Conservation (phyloP, 352 stramenopile genomes). For the Thraustochytrium striatum region DNA sequence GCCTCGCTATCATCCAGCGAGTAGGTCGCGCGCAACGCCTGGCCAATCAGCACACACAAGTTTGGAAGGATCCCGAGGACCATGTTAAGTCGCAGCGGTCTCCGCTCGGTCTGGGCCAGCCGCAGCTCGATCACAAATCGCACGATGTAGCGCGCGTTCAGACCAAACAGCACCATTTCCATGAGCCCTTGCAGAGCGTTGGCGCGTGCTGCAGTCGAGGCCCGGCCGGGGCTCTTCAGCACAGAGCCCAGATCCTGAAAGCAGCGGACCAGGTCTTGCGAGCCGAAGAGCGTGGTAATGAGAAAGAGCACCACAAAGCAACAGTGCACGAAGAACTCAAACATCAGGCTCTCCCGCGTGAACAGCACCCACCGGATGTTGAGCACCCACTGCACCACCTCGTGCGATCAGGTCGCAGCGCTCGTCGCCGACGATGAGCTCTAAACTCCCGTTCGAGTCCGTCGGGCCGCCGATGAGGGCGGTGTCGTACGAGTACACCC, state of each 20-base stretch:
- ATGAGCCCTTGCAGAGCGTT: background rate
- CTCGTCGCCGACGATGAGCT: slow-evolving; percentile 18
- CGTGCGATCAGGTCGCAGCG: slow-evolving; percentile 33
- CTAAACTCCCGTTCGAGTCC: background rate
- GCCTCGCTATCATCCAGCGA: background rate
- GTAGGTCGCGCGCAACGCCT: background rate
- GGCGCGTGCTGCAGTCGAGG: too few relatives aligned
- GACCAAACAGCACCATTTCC: slow-evolving; percentile 12
- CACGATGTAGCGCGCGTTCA: slow-evolving; percentile 16
- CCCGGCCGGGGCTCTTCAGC: background rate
- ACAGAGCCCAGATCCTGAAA: background rate
- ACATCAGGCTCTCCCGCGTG: slow-evolving; percentile 26
- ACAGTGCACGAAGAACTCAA: slow-evolving; percentile 24
- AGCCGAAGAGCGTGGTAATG: slow-evolving; percentile 26
- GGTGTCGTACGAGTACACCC: slow-evolving; percentile 36
- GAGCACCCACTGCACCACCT: slow-evolving; percentile 43
- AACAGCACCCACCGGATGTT: slow-evolving; percentile 32
- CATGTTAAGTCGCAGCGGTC: too few relatives aligned
- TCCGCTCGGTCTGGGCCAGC: background rate
- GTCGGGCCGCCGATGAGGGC: slow-evolving; percentile 8
- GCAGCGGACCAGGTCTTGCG: background rate
- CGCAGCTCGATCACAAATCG: background rate
- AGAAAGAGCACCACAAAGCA: slow-evolving; percentile 13
- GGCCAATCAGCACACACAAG: background rate
- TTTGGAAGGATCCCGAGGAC: background rate